These are phyloP conservation scores for Rhododendron simsii DNA, from an alignment of 148 eudicot genomes.

Conservation along the genomic window DNA sequence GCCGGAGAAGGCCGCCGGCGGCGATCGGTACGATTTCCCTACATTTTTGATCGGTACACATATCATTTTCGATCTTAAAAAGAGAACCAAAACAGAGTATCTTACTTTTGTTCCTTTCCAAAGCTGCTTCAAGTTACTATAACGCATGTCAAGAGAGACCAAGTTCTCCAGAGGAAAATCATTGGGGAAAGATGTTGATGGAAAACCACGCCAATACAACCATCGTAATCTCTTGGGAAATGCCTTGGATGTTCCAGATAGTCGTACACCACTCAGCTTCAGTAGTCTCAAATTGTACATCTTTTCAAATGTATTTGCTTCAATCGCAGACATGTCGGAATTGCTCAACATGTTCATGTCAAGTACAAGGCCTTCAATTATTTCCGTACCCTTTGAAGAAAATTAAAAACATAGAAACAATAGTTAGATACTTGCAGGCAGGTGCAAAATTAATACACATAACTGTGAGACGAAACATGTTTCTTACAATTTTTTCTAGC, in stretches of 20 bases:
- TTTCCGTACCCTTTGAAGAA: not conserved
- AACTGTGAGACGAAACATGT: not conserved
- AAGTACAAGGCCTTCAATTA: not conserved
- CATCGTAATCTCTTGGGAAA: not conserved
- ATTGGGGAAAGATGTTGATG: not conserved
- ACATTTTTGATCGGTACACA: too few relatives aligned
- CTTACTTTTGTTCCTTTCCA: not conserved
- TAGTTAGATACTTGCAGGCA: not conserved
- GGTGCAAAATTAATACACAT: not conserved
- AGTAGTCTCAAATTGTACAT: not conserved
- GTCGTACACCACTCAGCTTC: not conserved
- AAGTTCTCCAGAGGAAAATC: not conserved
- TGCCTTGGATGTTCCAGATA: not conserved
- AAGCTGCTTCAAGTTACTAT: not conserved
- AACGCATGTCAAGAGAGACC: not conserved
- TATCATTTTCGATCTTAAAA: too few relatives aligned
- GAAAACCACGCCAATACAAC: not conserved
- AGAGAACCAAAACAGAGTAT: not conserved
- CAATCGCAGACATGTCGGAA: not conserved
- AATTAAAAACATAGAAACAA: not conserved
- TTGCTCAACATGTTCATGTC: not conserved
- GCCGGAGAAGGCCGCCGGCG: too few relatives aligned
- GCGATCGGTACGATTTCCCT: too few relatives aligned
- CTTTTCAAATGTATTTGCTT: not conserved
- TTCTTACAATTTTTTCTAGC: not conserved